These are phyloP conservation scores for Yamagishiella unicocca DNA, from an alignment of 139 green algal genomes.

Conservation along the genomic window DNA sequence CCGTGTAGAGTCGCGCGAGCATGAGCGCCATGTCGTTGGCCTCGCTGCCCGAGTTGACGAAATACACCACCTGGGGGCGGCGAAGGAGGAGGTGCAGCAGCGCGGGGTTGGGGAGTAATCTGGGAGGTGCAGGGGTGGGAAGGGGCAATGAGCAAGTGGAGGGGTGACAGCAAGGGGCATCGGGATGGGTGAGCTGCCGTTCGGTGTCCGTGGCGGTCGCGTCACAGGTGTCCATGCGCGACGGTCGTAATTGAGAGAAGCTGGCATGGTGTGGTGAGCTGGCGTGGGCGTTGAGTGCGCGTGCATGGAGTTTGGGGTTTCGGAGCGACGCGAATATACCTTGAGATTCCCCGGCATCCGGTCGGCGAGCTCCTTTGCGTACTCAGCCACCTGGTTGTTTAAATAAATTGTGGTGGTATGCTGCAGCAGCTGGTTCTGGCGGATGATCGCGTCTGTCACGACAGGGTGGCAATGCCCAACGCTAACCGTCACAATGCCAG, in stretches of 20 bases:
- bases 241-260: too few relatives aligned
- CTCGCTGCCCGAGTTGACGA: conserved; percentile 90
- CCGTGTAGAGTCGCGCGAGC: conserved; percentile 82
- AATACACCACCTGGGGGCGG: conserved; percentile 73
- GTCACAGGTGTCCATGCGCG: too few relatives aligned
- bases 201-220: too few relatives aligned
- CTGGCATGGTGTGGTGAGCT: too few relatives aligned
- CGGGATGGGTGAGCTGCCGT: too few relatives aligned
- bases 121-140: too few relatives aligned
- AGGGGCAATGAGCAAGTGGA: too few relatives aligned
- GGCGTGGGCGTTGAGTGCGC: too few relatives aligned
- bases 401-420: conserved; percentile 93
- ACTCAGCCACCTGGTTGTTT: conserved; percentile 84
- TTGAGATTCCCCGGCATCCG: conserved; percentile 85
- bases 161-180: too few relatives aligned
- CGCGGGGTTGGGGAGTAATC: too few relatives aligned
- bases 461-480: conserved; percentile 89
- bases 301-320: too few relatives aligned
- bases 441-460: conserved; percentile 74
- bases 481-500: conserved; percentile 97
- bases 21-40: conserved; percentile 92
- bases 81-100: background rate
- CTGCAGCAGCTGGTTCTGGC: conserved; percentile 80
- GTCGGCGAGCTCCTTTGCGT: conserved; percentile 85
- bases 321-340: conserved; percentile 32